phyloP scores from a whole-genome alignment of 2,329 filamentous ascomycete species.

The Cladosporium phlei region DNA sequence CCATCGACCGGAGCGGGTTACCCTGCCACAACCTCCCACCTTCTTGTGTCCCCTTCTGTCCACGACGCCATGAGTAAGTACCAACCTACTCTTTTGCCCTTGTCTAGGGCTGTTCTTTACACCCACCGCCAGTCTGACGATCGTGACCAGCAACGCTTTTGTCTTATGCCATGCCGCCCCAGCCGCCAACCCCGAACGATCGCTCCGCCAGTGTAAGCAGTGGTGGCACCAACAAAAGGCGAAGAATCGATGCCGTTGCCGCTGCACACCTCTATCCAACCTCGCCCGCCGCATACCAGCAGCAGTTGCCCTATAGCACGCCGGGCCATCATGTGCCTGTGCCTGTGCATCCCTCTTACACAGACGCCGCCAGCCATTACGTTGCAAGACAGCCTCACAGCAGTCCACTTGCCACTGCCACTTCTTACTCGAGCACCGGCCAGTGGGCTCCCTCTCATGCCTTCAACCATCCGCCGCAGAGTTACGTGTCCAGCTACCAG shows the following conservation, averaged over 20 bases:
- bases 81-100: constrained; percentile 5
- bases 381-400: constrained; percentile 4
- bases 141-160: constrained; percentile 8
- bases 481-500: constrained; percentile 3
- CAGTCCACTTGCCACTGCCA: neutral
- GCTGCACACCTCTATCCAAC: constrained; percentile 4
- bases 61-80: constrained; percentile 1
- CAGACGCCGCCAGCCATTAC: constrained; percentile 5
- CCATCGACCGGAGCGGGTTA: too few species aligned
- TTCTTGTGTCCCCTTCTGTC: neutral
- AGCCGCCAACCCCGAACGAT: constrained; percentile 4
- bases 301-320: constrained; percentile 2
- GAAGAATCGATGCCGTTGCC: constrained; percentile 8
- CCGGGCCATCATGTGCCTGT: constrained; percentile 5
- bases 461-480: neutral
- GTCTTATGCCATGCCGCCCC: constrained; percentile 8
- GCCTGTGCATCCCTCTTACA: constrained; percentile 2
- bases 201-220: constrained; percentile 2
- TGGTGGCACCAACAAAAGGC: too few species aligned
- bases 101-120: constrained; percentile 3
- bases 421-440: constrained; percentile 1
- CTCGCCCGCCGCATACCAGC: neutral
- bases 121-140: constrained; percentile 7
- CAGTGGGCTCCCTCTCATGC: constrained; percentile 4
- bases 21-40: too few species aligned